Conservation (phyloP, 2,329 filamentous ascomycete genomes). For the Pezicula radicicola region DNA sequence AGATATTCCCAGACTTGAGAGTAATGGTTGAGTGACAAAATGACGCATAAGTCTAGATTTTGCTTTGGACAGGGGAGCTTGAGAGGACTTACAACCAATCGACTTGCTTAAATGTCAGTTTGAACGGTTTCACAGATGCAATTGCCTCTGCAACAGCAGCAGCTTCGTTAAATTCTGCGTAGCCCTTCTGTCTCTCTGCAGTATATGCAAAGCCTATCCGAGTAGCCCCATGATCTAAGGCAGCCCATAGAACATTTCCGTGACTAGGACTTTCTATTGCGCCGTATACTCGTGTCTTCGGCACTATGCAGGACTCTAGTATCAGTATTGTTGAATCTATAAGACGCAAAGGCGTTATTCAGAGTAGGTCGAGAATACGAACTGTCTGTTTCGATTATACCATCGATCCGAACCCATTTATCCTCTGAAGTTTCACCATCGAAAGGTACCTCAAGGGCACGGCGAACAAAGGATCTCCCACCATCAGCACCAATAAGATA, state of each 20-base stretch:
- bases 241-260: constrained; percentile 53
- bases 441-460: constrained; percentile 43
- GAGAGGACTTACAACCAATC: constrained; percentile 43
- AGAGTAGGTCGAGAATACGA: no score
- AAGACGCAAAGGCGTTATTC: no score
- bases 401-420: constrained; percentile 52
- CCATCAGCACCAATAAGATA: constrained; percentile 52
- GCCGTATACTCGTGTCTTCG: constrained; percentile 43
- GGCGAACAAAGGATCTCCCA: constrained; percentile 44
- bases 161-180: constrained; percentile 38
- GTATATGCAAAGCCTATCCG: constrained; percentile 52
- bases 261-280: constrained; percentile 49
- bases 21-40: no score
- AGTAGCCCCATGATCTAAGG: constrained; percentile 49
- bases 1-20: no score
- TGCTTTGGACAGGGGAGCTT: no score
- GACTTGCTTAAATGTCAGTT: constrained; percentile 35
- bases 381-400: constrained; percentile 26
- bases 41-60: no score
- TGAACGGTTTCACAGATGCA: constrained; percentile 38
- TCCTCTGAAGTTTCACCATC: constrained; percentile 46
- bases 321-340: constrained; percentile 38
- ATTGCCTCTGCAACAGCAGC: constrained; percentile 51
- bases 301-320: constrained; percentile 26
- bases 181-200: constrained; percentile 34